Conservation (phyloP, 2,329 filamentous ascomycete genomes). For the Trichothecium sympodiale region DNA sequence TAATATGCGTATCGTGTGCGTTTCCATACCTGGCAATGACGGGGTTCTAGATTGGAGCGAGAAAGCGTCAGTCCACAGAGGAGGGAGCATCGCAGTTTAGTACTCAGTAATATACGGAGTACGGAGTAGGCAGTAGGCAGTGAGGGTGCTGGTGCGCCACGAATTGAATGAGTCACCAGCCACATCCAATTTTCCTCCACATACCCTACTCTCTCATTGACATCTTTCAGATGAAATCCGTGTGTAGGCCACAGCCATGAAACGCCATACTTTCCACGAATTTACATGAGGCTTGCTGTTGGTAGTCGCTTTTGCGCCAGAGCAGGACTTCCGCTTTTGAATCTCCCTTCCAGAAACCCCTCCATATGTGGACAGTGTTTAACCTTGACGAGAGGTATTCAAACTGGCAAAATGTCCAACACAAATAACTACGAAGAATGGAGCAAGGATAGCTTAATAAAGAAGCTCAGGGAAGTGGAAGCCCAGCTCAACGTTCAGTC, state of each 20-base stretch:
- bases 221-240: background rate
- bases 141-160: background rate
- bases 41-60: background rate
- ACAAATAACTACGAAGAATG: slow-evolving; percentile 47
- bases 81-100: too few species aligned
- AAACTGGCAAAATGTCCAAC: background rate
- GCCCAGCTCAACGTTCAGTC: too few species aligned
- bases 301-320: too few species aligned
- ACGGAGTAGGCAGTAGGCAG: background rate
- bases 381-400: too few species aligned
- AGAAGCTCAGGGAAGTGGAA: slow-evolving; percentile 58
- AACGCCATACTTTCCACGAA: too few species aligned
- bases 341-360: too few species aligned
- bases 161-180: background rate
- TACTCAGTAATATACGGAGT: background rate
- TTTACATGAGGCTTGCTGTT: too few species aligned
- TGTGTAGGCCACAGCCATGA: too few species aligned
- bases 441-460: slow-evolving; percentile 57
- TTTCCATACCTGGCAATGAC: slow-evolving; percentile 27
- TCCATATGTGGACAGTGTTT: too few species aligned
- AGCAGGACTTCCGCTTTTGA: too few species aligned
- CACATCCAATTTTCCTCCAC: too few species aligned
- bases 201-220: background rate
- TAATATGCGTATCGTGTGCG: slow-evolving; percentile 38
- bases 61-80: too few species aligned